Conservation (phyloP, 2,329 filamentous ascomycete species). For the Aspergillus fischeri region DNA sequence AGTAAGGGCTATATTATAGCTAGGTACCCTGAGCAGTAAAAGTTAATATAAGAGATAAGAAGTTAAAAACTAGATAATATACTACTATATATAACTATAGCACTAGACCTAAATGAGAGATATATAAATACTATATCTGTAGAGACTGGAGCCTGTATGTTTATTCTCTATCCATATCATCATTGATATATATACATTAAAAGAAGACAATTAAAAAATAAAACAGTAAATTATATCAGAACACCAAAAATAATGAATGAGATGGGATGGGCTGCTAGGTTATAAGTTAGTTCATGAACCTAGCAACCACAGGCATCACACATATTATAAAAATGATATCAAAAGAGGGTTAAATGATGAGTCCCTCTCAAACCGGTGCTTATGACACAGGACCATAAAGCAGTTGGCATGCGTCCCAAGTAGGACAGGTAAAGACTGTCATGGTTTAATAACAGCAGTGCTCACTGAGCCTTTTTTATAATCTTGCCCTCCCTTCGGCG, state of each 20-base stretch:
- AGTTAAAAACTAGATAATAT: no score
- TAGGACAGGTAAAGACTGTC: not conserved
- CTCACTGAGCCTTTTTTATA: slow-evolving; percentile 26
- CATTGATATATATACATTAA: no score
- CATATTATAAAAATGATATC: not conserved
- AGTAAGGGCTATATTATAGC: no score
- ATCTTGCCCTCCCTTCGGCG: slow-evolving; percentile 63
- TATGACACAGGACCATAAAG: not conserved
- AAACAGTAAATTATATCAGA: not conserved
- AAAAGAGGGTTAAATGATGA: not conserved
- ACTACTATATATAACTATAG: no score
- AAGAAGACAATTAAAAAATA: not conserved
- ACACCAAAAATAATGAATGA: not conserved
- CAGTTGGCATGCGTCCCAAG: not conserved
- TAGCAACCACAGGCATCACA: not conserved
- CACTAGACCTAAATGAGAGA: no score
- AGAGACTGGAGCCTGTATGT: no score
- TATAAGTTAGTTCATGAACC: not conserved
- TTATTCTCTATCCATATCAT: no score
- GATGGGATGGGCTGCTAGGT: not conserved
- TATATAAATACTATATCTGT: no score
- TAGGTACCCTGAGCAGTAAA: no score
- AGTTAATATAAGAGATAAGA: no score
- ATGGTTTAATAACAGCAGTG: not conserved
- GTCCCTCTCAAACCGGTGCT: not conserved